Percentiles rank a stretch among this genome's conserved stretches.
Evolutionary conservation across 768 basidiomycete species (phyloP).

Genomic region (Boletus subcaerulescens): DNA sequence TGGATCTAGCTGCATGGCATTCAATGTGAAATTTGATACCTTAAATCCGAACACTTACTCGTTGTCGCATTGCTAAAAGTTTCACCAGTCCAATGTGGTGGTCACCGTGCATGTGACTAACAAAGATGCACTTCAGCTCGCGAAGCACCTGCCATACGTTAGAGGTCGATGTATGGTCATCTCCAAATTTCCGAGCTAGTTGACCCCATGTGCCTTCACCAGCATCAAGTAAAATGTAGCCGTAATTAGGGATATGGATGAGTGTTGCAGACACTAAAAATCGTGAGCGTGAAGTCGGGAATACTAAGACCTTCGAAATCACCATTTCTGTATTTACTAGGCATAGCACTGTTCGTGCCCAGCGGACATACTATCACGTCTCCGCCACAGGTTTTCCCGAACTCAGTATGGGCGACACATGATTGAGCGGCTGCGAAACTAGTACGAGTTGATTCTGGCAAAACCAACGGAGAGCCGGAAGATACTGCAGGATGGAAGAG

Average conservation of each 20-base stretch:
- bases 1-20: conserved; percentile 54
- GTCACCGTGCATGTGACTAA: conserved; percentile 91
- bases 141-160: conserved; percentile 60
- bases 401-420: neutral
- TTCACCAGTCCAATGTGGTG: conserved; percentile 84
- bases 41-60: conserved; percentile 39
- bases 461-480: conserved; percentile 8
- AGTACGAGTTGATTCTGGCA: conserved; percentile 31
- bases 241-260: conserved; percentile 67
- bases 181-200: conserved; percentile 72
- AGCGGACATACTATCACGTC: conserved; percentile 72
- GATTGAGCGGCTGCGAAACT: conserved; percentile 40
- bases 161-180: conserved; percentile 30
- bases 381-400: conserved; percentile 42
- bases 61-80: conserved; percentile 65
- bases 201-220: conserved; percentile 96
- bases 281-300: neutral
- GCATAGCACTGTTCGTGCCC: conserved; percentile 86
- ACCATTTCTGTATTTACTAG: conserved; percentile 89
- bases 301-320: conserved; percentile 11
- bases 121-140: conserved; percentile 75
- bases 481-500: conserved; percentile 30
- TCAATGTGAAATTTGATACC: neutral
- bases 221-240: conserved; percentile 78
- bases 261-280: conserved; percentile 69